phyloP scores from a whole-genome alignment of 257 asterid species.

The Nicotiana undulata region DNA sequence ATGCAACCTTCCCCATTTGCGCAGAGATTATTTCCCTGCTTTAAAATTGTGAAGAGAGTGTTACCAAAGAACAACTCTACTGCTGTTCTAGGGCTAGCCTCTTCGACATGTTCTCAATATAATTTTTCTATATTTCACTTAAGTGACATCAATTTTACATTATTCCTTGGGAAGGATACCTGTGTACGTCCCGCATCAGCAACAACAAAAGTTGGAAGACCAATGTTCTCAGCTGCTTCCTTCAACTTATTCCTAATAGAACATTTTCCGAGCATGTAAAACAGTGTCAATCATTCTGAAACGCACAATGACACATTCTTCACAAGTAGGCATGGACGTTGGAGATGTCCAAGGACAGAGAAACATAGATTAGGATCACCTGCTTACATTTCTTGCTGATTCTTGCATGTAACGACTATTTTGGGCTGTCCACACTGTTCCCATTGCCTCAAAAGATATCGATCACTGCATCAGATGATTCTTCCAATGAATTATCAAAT shows the following conservation, averaged over 20 bases:
- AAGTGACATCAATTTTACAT: neutral
- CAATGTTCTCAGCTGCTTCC: conserved; percentile 80
- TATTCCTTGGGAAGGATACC: conserved; percentile 28
- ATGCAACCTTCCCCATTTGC: neutral
- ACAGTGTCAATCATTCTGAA: neutral
- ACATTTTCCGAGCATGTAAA: neutral
- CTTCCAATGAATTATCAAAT: neutral
- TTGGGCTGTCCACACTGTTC: conserved; percentile 89
- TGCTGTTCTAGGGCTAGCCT: neutral
- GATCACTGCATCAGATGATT: conserved; percentile 46
- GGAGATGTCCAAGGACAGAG: neutral
- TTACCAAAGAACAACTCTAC: neutral
- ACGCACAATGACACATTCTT: neutral
- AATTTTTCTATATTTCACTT: neutral
- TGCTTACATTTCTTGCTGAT: conserved; percentile 97
- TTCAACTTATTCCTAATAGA: conserved; percentile 71
- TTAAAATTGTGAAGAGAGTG: neutral
- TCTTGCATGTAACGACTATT: conserved; percentile 93
- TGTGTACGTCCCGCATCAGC: conserved; percentile 99
- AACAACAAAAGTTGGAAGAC: conserved; percentile 89
- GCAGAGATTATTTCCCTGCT: neutral
- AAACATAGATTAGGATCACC: conserved; percentile 12
- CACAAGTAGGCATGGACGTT: neutral
- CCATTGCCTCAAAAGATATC: conserved; percentile 82
- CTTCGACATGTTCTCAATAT: neutral